Base-by-base conservation (phyloP, 306 rosid species). In the Corylus americana region DNA sequence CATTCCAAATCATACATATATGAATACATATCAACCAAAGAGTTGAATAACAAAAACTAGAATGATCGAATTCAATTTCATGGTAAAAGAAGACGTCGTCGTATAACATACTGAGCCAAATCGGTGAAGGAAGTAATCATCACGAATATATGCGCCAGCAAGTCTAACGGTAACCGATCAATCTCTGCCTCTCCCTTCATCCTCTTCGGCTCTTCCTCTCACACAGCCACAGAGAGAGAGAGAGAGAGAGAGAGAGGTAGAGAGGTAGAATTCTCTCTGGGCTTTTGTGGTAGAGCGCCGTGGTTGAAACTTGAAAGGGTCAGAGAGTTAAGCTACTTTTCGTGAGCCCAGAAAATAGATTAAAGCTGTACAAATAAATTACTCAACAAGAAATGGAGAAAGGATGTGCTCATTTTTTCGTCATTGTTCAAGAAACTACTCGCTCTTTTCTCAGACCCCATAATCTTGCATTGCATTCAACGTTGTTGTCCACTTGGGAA, bases 121-220 rank as follows among this genome's bases (percentile, higher is more conserved):
- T 95, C 96, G 74, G 98, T 89, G 87, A 89, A 95, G 76, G 98
- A 96, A 62, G 80, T 63, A 77, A 93, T 79, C 70, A 89, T 55
- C 75, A 81, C 81, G 55, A 95, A 90, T 39, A 93, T 92, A 81
- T 91, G 83, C 83, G 98, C 92, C 71, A 95, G 78, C 63, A 95
- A 69, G 89, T 95, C 96, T 11, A 85, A 83, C 3, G 97, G 98
- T 71, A 95, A 86, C 6, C 91, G 91, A 83, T 95, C 97, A 87
- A 95, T 91, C 84, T 86, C 94, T 6, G 88, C 80, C 66, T 85
- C 92, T 59, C 12, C 82, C 84, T 83, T 92, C 89, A 86, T 80
- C 78, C 12, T 70, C 81, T 54, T 44, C 11, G 51, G n/a, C 55
- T 31, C 13, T 54, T 44, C 11, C 58, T 29, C 55, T 31, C 13